Evolutionary conservation across 2,329 filamentous ascomycete genomes (phyloP).

Genomic region (Hirsutella thompsonii): DNA sequence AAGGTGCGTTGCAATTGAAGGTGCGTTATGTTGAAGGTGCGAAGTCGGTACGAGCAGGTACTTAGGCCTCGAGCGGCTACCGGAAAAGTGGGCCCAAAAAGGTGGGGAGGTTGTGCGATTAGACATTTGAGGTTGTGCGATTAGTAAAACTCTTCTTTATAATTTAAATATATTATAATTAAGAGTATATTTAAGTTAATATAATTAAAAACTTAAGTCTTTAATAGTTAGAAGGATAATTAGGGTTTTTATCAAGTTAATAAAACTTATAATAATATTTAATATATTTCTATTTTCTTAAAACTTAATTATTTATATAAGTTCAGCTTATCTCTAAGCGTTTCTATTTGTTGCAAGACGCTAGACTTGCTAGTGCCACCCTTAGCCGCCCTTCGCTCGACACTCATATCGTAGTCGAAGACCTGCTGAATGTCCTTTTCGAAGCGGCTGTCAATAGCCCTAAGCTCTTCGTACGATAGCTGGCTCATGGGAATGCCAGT

Average conservation of each 20-base stretch:
- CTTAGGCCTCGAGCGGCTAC: too few species aligned
- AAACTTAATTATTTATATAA: not conserved
- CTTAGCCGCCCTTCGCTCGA: conserved; percentile 64
- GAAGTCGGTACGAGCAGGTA: too few species aligned
- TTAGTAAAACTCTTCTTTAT: not conserved
- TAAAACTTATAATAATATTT: not conserved
- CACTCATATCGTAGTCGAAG: conserved; percentile 72
- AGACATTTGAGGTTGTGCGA: not conserved
- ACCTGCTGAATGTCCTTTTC: conserved; percentile 55
- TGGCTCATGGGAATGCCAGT: conserved; percentile 56
- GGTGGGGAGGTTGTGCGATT: too few species aligned
- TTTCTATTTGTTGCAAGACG: conserved; percentile 51
- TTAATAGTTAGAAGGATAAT: not conserved
- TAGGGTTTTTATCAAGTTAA: not conserved
- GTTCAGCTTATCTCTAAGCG: conserved; percentile 24
- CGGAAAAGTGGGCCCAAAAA: too few species aligned
- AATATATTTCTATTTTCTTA: not conserved
- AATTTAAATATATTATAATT: not conserved
- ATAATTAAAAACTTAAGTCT: not conserved
- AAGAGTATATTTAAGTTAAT: not conserved
- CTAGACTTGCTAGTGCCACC: conserved; percentile 66
- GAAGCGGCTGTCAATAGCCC: conserved; percentile 56
- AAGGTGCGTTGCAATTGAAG: too few species aligned
- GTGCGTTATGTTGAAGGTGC: too few species aligned
- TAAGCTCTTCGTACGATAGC: conserved; percentile 51